Conservation (phyloP, 2,329 filamentous ascomycete genomes). For the Aspergillus nomiae region DNA sequence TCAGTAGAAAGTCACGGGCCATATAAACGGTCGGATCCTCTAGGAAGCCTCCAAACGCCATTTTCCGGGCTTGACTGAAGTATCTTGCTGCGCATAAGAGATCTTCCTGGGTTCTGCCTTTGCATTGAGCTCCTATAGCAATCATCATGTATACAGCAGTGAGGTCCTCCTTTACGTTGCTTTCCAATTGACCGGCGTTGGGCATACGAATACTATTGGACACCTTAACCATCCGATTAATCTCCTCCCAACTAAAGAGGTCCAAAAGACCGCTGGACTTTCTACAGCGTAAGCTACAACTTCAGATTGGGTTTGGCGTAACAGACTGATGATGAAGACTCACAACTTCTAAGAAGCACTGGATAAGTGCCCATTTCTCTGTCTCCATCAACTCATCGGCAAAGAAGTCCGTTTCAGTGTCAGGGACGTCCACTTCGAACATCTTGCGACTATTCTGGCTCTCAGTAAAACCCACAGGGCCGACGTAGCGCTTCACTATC, state of each 20-base stretch:
- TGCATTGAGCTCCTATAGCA: constrained; percentile 56
- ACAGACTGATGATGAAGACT: neutral
- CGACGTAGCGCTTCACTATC: constrained; percentile 2
- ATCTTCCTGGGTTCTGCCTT: constrained; percentile 35
- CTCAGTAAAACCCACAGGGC: neutral
- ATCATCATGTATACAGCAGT: constrained; percentile 44
- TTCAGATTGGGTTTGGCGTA: neutral
- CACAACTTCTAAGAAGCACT: neutral
- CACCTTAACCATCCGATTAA: neutral
- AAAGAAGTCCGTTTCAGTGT: constrained; percentile 1
- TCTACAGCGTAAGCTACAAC: neutral
- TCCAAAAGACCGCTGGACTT: constrained; percentile 1
- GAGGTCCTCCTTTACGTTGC: neutral
- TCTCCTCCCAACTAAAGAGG: neutral
- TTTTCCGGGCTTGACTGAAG: constrained; percentile 42
- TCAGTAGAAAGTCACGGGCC: constrained; percentile 55
- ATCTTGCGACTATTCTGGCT: constrained; percentile 3
- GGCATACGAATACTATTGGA: neutral
- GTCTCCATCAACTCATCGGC: neutral
- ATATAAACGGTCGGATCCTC: constrained; percentile 58
- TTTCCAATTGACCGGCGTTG: neutral
- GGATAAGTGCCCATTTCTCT: neutral
- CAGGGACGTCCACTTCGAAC: neutral
- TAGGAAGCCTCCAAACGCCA: constrained; percentile 54
- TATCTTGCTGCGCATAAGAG: constrained; percentile 46